Evolutionary conservation across 106 monocot species (phyloP).

Genomic region (Alisma plantagoaquatica): DNA sequence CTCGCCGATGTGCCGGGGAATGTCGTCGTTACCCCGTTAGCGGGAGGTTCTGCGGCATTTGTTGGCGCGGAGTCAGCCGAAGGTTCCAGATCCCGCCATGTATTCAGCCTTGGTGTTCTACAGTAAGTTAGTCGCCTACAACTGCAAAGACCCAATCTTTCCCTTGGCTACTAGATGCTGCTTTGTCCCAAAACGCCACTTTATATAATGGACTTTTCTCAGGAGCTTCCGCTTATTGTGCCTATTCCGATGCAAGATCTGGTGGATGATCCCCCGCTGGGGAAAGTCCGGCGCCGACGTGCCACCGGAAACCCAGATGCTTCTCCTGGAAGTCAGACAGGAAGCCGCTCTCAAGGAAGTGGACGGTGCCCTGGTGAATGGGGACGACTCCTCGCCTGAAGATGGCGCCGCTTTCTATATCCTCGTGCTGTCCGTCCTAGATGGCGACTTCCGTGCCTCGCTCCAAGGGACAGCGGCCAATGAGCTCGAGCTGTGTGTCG

Average conservation of each 20-base stretch:
- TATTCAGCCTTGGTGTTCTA: conserved; percentile 9
- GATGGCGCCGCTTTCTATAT: conserved; percentile 15
- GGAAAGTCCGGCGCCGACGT: conserved; percentile 16
- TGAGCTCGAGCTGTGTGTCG: conserved; percentile 25
- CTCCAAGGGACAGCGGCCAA: conserved; percentile 21
- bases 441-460: conserved; percentile 18
- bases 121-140: conserved; percentile 1
- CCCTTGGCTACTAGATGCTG: background rate
- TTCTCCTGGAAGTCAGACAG: conserved; percentile 22
- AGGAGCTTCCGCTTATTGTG: conserved; percentile 11
- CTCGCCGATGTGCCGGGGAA: conserved; percentile 2
- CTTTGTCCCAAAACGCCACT: too few relatives aligned
- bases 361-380: background rate
- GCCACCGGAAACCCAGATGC: conserved; percentile 29
- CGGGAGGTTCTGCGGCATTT: background rate
- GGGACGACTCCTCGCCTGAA: too few relatives aligned
- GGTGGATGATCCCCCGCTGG: conserved; percentile 31
- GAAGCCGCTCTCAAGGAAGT: background rate
- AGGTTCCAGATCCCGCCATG: conserved; percentile 2
- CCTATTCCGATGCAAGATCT: conserved; percentile 29
- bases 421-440: conserved; percentile 21
- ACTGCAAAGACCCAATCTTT: too few relatives aligned
- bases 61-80: background rate
- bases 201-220: too few relatives aligned
- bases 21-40: background rate